A percentile compares a stretch with the other conserved stretches of the same genome.
Conservation (phyloP, 208 protist genomes). For the Kentomonas sorsogonicus region DNA sequence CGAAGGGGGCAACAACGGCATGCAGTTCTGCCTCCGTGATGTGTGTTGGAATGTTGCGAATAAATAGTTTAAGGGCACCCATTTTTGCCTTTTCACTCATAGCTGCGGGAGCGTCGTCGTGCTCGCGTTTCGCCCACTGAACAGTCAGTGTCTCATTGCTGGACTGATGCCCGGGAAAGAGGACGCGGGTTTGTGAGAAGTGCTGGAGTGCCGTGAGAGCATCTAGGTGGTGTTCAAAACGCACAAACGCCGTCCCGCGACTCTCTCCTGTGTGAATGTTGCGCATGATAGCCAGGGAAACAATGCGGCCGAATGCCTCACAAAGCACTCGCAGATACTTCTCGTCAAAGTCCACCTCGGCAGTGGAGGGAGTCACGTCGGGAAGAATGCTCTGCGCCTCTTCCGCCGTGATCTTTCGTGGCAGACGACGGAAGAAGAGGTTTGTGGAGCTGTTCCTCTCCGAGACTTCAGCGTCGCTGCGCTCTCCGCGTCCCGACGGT, state of each 20-base stretch:
- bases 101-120: constrained; percentile 57
- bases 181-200: constrained; percentile 9
- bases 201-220: constrained; percentile 23
- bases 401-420: too few relatives aligned
- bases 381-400: too few relatives aligned
- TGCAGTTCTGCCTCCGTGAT: constrained; percentile 34
- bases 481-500: too few relatives aligned
- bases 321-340: constrained; percentile 40
- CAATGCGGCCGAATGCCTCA: constrained; percentile 43
- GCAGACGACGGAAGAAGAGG: too few relatives aligned
- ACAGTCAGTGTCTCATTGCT: constrained; percentile 25
- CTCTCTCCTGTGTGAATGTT: constrained; percentile 75
- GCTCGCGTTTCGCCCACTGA: constrained; percentile 63
- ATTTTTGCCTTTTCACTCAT: constrained; percentile 45
- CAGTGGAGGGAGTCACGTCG: too few relatives aligned
- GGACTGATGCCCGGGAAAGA: background rate
- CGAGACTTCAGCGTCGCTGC: too few relatives aligned
- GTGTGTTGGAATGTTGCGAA: constrained; percentile 73
- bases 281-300: constrained; percentile 59
- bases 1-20: constrained; percentile 40
- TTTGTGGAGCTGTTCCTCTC: too few relatives aligned
- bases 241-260: constrained; percentile 73
- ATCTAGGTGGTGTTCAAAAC: constrained; percentile 39
- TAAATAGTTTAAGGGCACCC: constrained; percentile 81
- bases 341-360: constrained; percentile 40